Percentiles rank a stretch among this genome's conserved stretches.
Conservation (phyloP, 169 alveolate species). For the Babesia microti region DNA sequence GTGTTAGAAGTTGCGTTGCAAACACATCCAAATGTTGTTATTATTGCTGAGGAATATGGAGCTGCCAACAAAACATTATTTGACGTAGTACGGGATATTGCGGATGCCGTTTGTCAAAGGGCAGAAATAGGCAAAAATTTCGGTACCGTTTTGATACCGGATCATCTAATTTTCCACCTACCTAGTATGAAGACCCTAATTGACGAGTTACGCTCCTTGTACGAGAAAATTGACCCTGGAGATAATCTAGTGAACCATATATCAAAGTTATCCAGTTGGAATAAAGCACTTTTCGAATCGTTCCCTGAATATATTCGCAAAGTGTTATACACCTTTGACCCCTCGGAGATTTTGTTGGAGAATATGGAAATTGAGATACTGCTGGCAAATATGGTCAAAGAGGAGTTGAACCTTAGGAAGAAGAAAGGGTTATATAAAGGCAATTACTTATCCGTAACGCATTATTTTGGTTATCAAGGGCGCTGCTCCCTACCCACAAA, state of each 20-base stretch:
- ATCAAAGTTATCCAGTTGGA: conserved; percentile 81
- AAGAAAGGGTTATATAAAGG: conserved; percentile 79
- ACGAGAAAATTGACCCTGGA: conserved; percentile 44
- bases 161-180: conserved; percentile 86
- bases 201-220: conserved; percentile 72
- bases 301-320: conserved; percentile 86
- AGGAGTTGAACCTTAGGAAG: conserved; percentile 80
- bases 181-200: conserved; percentile 83
- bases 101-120: conserved; percentile 87
- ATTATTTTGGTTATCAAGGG: conserved; percentile 96
- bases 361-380: conserved; percentile 87
- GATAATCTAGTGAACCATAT: conserved; percentile 2
- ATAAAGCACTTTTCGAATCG: conserved; percentile 78
- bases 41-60: conserved; percentile 90
- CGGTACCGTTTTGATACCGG: conserved; percentile 94
- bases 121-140: conserved; percentile 84
- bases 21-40: conserved; percentile 91
- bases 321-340: conserved; percentile 74
- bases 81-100: conserved; percentile 87
- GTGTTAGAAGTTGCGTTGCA: conserved; percentile 89
- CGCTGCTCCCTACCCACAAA: conserved; percentile 94
- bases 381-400: conserved; percentile 82
- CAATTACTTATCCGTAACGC: conserved; percentile 87
- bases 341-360: conserved; percentile 52
- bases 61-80: conserved; percentile 85